Evolutionary conservation across 2,329 filamentous ascomycete species (phyloP).

Genomic region (Colletotrichum siamense): DNA sequence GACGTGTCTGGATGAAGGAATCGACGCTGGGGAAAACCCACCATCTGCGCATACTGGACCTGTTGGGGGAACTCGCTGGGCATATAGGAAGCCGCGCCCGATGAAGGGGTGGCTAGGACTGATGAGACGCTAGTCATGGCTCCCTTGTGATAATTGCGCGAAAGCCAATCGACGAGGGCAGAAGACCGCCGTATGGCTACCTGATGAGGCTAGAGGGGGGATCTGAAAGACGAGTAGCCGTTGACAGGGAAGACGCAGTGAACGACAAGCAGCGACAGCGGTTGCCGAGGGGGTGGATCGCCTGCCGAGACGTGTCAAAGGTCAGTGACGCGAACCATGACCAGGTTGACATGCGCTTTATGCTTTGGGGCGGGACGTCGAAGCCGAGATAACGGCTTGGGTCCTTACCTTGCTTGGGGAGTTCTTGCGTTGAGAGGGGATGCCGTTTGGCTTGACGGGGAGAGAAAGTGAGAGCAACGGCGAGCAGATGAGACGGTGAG

Average conservation of each 20-base stretch:
- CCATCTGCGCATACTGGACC: background rate
- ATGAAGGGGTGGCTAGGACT: background rate
- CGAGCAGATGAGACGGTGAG: background rate
- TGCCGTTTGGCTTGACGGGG: background rate
- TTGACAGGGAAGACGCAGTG: background rate
- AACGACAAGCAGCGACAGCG: background rate
- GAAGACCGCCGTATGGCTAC: background rate
- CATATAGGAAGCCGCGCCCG: background rate
- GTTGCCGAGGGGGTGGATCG: background rate
- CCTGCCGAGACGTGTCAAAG: background rate
- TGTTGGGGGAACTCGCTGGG: background rate
- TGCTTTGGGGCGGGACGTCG: background rate
- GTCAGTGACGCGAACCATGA: background rate
- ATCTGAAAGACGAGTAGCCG: background rate
- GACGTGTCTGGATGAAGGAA: fast-evolving
- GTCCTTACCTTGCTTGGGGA: background rate
- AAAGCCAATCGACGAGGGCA: background rate
- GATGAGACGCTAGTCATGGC: background rate
- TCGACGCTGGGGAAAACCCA: background rate
- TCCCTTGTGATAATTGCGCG: background rate
- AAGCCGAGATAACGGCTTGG: background rate
- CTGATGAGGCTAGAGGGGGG: background rate
- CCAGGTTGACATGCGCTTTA: background rate
- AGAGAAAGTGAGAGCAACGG: background rate
- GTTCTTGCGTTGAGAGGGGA: background rate